phyloP scores from a whole-genome alignment of 2,329 filamentous ascomycete species.

The Phyllosticta paracitricarpa region DNA sequence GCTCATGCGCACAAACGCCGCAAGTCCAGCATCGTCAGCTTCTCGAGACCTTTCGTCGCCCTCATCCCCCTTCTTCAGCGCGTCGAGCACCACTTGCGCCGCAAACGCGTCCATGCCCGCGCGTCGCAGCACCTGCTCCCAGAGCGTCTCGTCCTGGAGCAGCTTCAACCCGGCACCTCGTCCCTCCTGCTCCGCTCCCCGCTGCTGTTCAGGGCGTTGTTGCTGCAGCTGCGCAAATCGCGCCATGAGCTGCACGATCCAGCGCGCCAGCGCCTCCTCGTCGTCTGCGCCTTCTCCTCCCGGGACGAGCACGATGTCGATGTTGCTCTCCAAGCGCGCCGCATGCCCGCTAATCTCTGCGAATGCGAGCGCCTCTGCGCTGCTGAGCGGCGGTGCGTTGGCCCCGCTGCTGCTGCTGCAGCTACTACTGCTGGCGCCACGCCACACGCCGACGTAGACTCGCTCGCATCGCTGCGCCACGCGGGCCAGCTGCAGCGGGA shows the following conservation, averaged over 20 bases:
- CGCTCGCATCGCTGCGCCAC: conserved; percentile 56
- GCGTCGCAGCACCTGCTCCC: conserved; percentile 57
- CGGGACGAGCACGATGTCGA: conserved; percentile 26
- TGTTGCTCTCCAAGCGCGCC: neutral
- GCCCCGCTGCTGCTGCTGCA: conserved; percentile 17
- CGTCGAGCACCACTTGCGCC: conserved; percentile 52
- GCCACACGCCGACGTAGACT: conserved; percentile 53
- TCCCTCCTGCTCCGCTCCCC: neutral
- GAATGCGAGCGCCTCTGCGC: conserved; percentile 25
- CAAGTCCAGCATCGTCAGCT: conserved; percentile 32
- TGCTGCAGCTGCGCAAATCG: conserved; percentile 24
- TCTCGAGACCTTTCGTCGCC: neutral
- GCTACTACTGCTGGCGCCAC: neutral
- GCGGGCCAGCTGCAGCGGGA: conserved; percentile 29
- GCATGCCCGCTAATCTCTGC: conserved; percentile 17
- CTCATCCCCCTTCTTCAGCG: conserved; percentile 19
- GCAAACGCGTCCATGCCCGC: conserved; percentile 63
- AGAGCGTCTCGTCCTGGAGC: conserved; percentile 49
- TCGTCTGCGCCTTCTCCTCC: conserved; percentile 22
- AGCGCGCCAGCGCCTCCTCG: conserved; percentile 27
- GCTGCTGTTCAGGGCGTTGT: neutral
- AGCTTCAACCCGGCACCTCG: conserved; percentile 20
- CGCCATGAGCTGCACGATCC: conserved; percentile 23
- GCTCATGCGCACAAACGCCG: conserved; percentile 49
- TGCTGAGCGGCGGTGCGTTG: conserved; percentile 15